Evolutionary conservation across 2,329 filamentous ascomycete genomes (phyloP), one percentile per base, ranked within the genome.

Genomic region (Xylariaceae sp.): DNA sequence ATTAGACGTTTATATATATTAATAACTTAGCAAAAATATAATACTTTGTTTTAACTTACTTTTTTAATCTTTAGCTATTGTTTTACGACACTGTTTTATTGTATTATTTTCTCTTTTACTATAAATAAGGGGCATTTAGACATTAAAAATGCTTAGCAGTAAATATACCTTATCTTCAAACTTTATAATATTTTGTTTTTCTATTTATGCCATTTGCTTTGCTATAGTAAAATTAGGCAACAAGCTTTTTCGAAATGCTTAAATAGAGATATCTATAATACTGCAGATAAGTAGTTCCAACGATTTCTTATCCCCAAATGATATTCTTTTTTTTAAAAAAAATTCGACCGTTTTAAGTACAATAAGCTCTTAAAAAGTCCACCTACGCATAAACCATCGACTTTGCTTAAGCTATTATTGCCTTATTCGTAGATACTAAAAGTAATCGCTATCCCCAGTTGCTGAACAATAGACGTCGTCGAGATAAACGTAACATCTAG

Each of bases 71-170:
- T 50, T 48, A 19, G 40, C 12, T 14, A 37, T 14, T 32, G 32
- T 37, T 29, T 44, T 35, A 22, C 23, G 45, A 6, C 44, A 35
- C 17, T 48, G 45, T 19, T n/a, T 41, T 10, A 32, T 11, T 20
- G 48, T 41, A 2, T 45, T 48, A 14, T 48, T 8, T 34, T 37
- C 8, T 29, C 48, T 45, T 32, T n/a, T n/a, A n/a, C n/a, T n/a
- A n/a, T n/a, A n/a, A n/a, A n/a, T n/a, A n/a, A n/a, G n/a, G n/a
- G n/a, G 50, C 48, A 22, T 48, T 42, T 47, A 2, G 50, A 36
- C 3, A 54, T 37, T 3, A 44, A 44, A 27, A 52, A 54, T 17
- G 44, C 47, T 35, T 40, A 25, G 23, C 52, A 48, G 27, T 54
- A 48, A 22, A 41, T n/a, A n/a, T n/a, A n/a, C n/a, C n/a, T n/a